Conservation (phyloP, 176 grass and related monocot species). For the Ampelocalamus luodianensis region DNA sequence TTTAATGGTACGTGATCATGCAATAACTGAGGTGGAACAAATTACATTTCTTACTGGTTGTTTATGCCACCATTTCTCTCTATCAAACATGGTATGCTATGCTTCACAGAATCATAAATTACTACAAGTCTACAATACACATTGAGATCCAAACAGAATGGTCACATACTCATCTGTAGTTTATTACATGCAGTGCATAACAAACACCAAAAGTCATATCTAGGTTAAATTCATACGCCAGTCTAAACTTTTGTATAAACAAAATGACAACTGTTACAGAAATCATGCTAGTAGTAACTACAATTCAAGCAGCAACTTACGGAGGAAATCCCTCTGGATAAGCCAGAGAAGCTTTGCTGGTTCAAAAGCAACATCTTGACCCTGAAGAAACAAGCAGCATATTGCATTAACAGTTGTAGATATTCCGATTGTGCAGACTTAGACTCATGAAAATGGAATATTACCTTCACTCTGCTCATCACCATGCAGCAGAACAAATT, state of each 20-base stretch:
- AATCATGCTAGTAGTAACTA: slow-evolving; percentile 15
- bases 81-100: neutral
- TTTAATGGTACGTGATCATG: neutral
- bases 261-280: slow-evolving; percentile 10
- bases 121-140: neutral
- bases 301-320: slow-evolving; percentile 62
- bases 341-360: slow-evolving; percentile 98
- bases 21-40: slow-evolving; percentile 15
- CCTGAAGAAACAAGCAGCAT: slow-evolving; percentile 58
- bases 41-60: neutral
- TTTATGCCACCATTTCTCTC: slow-evolving; percentile 7
- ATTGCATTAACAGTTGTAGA: neutral
- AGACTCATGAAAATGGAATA: slow-evolving; percentile 11
- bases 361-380: slow-evolving; percentile 94
- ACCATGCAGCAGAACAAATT: slow-evolving; percentile 38
- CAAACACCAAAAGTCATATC: neutral
- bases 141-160: slow-evolving; percentile 15
- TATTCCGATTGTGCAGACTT: slow-evolving; percentile 3
- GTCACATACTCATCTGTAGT: neutral
- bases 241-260: slow-evolving; percentile 17
- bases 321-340: slow-evolving; percentile 97
- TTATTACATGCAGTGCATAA: neutral
- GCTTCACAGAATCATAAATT: neutral
- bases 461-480: slow-evolving; percentile 91
- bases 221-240: neutral